Conservation (phyloP, 2,329 filamentous ascomycete species). For the Aaosphaeria arxii region DNA sequence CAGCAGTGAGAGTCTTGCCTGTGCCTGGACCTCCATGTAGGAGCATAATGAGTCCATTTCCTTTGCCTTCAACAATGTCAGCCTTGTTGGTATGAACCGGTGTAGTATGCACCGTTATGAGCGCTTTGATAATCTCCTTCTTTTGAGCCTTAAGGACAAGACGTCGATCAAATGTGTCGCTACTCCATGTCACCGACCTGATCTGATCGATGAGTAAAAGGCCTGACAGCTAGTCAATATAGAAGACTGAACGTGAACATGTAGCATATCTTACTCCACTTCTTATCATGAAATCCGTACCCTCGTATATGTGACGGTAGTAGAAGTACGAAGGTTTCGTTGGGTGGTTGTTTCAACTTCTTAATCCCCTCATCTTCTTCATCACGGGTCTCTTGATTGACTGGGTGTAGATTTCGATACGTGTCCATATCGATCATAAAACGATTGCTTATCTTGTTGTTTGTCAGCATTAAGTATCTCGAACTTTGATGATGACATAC, state of each 20-base stretch:
- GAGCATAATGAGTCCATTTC: conserved; percentile 50
- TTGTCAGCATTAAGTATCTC: not conserved
- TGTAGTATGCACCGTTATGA: conserved; percentile 2
- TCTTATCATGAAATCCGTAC: conserved; percentile 6
- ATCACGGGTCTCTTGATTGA: not conserved
- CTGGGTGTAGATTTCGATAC: not conserved
- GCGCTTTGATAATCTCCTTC: conserved; percentile 6
- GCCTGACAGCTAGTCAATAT: not conserved
- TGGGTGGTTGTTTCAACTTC: not conserved
- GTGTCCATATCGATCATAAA: not conserved
- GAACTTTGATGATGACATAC: not conserved
- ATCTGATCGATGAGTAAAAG: not conserved
- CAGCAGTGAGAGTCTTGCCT: conserved; percentile 25
- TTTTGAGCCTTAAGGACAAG: not conserved
- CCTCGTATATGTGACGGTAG: not conserved
- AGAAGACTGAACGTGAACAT: not conserved
- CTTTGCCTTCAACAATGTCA: conserved; percentile 36
- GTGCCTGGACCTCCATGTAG: conserved; percentile 50
- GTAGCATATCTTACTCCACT: conserved; percentile 5
- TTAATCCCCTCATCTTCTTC: not conserved
- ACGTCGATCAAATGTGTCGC: conserved; percentile 1
- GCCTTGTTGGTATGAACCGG: conserved; percentile 8
- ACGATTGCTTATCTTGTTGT: not conserved
- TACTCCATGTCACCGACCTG: conserved; percentile 2
- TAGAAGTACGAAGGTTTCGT: not conserved